Evolutionary conservation across 2,329 filamentous ascomycete species (phyloP).

Genomic region (Trichoderma harzianum): DNA sequence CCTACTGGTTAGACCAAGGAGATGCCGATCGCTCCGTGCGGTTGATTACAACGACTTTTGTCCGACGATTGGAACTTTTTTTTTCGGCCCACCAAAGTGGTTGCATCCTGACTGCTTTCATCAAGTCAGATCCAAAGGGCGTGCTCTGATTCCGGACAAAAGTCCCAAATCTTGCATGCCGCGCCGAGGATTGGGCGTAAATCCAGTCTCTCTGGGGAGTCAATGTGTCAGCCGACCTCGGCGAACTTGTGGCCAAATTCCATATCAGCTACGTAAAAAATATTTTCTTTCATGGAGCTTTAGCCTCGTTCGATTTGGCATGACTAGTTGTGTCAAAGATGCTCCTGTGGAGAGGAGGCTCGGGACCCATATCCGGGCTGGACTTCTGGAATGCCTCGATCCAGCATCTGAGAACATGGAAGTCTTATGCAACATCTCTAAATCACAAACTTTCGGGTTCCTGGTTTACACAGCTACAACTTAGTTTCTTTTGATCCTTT

Average conservation of each 20-base stretch:
- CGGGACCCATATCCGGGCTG: neutral
- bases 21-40: neutral
- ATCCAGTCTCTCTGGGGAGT: neutral
- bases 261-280: neutral
- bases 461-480: neutral
- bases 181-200: neutral
- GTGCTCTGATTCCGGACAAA: neutral
- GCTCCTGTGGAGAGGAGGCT: neutral
- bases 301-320: neutral
- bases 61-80: neutral
- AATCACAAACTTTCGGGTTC: neutral
- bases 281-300: neutral
- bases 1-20: neutral
- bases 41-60: neutral
- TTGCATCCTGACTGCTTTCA: neutral
- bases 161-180: neutral
- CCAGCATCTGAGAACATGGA: neutral
- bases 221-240: neutral
- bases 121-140: neutral
- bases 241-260: slow-evolving; percentile 2
- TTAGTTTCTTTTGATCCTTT: neutral
- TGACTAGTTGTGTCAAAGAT: neutral
- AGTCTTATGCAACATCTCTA: neutral
- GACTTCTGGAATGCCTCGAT: neutral
- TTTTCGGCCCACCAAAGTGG: neutral